Evolutionary conservation across 2,329 filamentous ascomycete species (phyloP), one percentile per base, ranked within the genome.

Genomic region (Calonectria hongkongensis): DNA sequence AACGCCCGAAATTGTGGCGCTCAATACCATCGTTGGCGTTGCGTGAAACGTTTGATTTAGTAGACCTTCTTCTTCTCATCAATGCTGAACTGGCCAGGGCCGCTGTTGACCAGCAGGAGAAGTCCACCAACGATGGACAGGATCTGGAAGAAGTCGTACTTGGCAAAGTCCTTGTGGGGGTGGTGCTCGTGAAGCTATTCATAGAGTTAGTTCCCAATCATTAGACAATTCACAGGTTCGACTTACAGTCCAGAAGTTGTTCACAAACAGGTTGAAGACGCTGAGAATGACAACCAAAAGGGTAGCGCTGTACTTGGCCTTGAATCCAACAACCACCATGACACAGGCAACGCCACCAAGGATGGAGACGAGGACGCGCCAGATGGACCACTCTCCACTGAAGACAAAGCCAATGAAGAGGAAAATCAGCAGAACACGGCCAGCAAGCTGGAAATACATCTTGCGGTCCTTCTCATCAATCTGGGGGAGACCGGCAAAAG

Each of bases 21-120:
- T 68, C 56, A 60, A 47, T 36, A 33, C 21, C 48, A 18, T 45
- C n/a, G 50, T 63, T 67, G 65, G 65, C 48, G 64, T 43, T 50
- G 58, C 10, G 54, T 41, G 41, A 36, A 54, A 33, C 60, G 39
- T n/a, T 48, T 50, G 68, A 56, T 69, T 78, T 90, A 99, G 88
- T 99, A 99, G 79, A 99, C 97, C 91, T 99, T 99, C 93, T 99
- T 99, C 94, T 99, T 99, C 92, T 99, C 97, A 86, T 99, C 97
- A 85, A 98, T 96, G 85, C 94, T 98, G 89, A 98, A 94, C 86
- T 98, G 96, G 76, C 97, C 97, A 12, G 97, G 97, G 74, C 97
- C 97, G 91, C 97, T 98, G 92, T 99, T 99, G 87, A 98, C 96
- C 78, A 99, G 92, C 78, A 99, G 93, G 71, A 99, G 90, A 71